Evolutionary conservation across 192 early-diverging fungal species (phyloP).

Genomic region (Coemansia sp.): DNA sequence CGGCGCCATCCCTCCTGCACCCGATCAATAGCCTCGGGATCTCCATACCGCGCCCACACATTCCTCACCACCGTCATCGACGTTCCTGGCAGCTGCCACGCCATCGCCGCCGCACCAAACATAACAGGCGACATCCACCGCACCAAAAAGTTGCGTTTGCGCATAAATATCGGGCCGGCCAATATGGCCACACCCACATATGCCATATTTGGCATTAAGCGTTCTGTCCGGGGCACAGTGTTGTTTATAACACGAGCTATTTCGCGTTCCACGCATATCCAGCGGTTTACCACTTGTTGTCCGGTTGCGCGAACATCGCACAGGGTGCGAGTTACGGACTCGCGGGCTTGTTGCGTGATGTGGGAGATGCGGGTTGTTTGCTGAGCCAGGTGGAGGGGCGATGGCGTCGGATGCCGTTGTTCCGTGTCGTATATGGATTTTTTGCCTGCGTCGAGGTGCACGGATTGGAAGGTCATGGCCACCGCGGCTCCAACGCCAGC

Average conservation of each 20-base stretch:
- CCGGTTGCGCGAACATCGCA: conserved; percentile 4
- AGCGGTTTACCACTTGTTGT: conserved; percentile 19
- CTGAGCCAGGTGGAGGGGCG: background rate
- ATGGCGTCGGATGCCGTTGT: background rate
- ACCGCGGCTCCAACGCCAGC: background rate
- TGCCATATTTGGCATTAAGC: conserved; percentile 36
- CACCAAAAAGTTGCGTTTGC: conserved; percentile 36
- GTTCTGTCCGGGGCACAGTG: conserved; percentile 44
- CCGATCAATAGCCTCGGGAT: conserved; percentile 28
- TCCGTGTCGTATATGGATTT: conserved; percentile 45
- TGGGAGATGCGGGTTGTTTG: conserved; percentile 17
- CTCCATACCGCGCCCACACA: conserved; percentile 53
- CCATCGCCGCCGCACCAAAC: conserved; percentile 36
- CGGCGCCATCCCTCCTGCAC: background rate
- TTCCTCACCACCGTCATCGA: conserved; percentile 36
- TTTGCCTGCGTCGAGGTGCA: conserved; percentile 14
- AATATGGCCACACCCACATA: conserved; percentile 49
- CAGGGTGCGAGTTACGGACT: background rate
- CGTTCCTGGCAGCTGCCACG: conserved; percentile 49
- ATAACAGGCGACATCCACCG: conserved; percentile 43
- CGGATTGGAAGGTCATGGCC: background rate
- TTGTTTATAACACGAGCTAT: conserved; percentile 10
- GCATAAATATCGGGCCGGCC: conserved; percentile 52
- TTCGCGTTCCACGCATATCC: conserved; percentile 25
- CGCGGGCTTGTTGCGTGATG: conserved; percentile 11